phyloP scores from a whole-genome alignment of 805 yeast species.

The Ogataea neopini region DNA sequence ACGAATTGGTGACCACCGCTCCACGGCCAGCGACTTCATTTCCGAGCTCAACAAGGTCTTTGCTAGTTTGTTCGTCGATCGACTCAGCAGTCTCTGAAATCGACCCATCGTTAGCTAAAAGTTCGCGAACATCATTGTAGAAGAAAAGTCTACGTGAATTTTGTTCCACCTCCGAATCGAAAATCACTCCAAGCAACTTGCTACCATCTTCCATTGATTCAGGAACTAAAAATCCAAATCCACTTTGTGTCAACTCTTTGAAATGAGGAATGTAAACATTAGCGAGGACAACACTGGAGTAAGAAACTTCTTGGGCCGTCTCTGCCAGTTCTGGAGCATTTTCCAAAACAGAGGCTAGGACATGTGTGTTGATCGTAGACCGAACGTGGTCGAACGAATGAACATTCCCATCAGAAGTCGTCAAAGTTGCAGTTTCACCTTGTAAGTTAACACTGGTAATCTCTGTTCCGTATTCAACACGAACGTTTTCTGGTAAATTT shows the following conservation, averaged over 20 bases:
- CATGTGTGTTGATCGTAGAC: slow-evolving; percentile 53
- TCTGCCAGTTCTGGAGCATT: slow-evolving; percentile 11
- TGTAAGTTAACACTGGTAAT: slow-evolving; percentile 26
- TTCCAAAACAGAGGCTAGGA: slow-evolving; percentile 38
- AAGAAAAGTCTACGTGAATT: slow-evolving; percentile 37
- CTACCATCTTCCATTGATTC: slow-evolving; percentile 43
- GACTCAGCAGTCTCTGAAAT: not conserved
- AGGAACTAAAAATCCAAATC: slow-evolving; percentile 92
- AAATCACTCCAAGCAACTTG: slow-evolving; percentile 79
- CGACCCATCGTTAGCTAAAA: slow-evolving; percentile 10
- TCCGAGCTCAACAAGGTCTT: slow-evolving; percentile 18
- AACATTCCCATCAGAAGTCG: slow-evolving; percentile 3
- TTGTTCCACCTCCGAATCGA: slow-evolving; percentile 81
- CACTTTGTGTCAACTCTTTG: slow-evolving; percentile 45
- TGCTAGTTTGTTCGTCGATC: not conserved
- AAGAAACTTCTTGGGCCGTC: slow-evolving; percentile 32
- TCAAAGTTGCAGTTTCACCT: slow-evolving; percentile 3
- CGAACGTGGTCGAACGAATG: slow-evolving; percentile 54
- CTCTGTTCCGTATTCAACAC: slow-evolving; percentile 35
- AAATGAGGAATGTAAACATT: slow-evolving; percentile 60
- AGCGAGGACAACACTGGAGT: slow-evolving; percentile 58
- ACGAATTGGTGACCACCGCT: slow-evolving; percentile 34
- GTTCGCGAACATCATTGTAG: slow-evolving; percentile 19
- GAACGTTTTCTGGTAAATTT: slow-evolving; percentile 45
- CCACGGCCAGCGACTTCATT: slow-evolving; percentile 21